Evolutionary conservation across 495 filamentous ascomycete species (phyloP).

Genomic region (Penicillium samsonianum): DNA sequence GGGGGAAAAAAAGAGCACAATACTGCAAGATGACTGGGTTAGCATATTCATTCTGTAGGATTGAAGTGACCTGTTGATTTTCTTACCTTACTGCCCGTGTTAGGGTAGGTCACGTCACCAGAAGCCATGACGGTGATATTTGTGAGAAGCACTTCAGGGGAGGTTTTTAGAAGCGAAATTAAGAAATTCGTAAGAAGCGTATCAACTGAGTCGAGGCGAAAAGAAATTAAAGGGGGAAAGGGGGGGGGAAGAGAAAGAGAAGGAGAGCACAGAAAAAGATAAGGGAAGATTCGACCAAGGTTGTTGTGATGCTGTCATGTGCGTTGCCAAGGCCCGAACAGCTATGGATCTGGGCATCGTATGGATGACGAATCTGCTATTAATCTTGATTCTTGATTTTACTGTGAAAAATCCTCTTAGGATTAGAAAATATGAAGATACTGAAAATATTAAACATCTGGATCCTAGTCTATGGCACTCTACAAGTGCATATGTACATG

Average conservation of each 20-base stretch:
- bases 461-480: no score
- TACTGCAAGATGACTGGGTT: slow-evolving; percentile 16
- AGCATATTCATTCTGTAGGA: slow-evolving; percentile 16
- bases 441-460: no score
- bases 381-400: not conserved
- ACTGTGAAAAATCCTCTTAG: no score
- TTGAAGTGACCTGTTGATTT: slow-evolving; percentile 14
- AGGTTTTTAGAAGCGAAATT: not conserved
- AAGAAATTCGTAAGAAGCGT: not conserved
- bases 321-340: slow-evolving; percentile 16
- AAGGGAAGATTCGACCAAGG: slow-evolving; percentile 7
- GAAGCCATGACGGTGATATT: slow-evolving; percentile 31
- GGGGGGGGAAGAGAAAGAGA: slow-evolving; percentile 21
- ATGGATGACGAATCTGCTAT: not conserved
- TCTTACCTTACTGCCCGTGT: slow-evolving; percentile 50
- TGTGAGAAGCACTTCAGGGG: not conserved
- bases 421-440: no score
- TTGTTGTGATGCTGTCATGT: slow-evolving; percentile 39
- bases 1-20: slow-evolving; percentile 1
- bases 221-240: not conserved
- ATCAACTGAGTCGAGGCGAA: not conserved
- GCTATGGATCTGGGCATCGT: not conserved
- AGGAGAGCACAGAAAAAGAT: slow-evolving; percentile 30
- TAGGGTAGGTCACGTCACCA: slow-evolving; percentile 46
- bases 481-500: no score